Conservation (phyloP, 495 filamentous ascomycete genomes). For the Pyrenula aspistea region DNA sequence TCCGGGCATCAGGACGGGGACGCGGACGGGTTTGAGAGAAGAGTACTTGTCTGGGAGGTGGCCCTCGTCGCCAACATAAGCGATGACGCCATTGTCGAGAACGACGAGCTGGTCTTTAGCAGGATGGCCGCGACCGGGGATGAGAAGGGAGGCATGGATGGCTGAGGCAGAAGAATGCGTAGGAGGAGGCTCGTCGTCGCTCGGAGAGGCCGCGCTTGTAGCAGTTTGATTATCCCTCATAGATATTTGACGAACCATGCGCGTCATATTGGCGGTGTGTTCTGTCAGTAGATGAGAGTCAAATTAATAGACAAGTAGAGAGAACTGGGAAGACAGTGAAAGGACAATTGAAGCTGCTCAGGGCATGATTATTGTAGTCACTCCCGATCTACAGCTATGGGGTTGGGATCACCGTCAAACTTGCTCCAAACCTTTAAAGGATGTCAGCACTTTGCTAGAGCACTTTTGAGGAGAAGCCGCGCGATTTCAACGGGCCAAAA, state of each 20-base stretch:
- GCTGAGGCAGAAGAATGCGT: background rate
- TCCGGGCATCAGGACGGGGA: constrained; percentile 37
- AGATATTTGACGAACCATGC: background rate
- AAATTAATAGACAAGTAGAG: background rate
- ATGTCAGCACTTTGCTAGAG: background rate
- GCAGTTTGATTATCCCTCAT: too few relatives aligned
- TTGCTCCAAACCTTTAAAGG: background rate
- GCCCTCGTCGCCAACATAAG: constrained; percentile 23
- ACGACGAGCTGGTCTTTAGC: constrained; percentile 25
- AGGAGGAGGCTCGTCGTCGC: too few relatives aligned
- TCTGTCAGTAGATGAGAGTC: background rate
- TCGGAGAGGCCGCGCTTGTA: too few relatives aligned
- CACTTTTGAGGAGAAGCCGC: too few relatives aligned
- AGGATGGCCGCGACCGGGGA: constrained; percentile 31
- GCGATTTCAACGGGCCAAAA: too few relatives aligned
- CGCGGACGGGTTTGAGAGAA: constrained; percentile 6
- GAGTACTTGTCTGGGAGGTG: constrained; percentile 23
- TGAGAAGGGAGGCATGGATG: constrained; percentile 27
- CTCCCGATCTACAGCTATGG: background rate
- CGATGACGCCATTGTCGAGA: constrained; percentile 25
- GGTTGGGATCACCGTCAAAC: background rate
- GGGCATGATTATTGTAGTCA: too few relatives aligned
- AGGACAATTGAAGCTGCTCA: background rate
- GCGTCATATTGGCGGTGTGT: background rate
- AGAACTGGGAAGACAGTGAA: background rate